Base-by-base conservation (phyloP, 495 filamentous ascomycete genomes). In the Lasiosphaeria miniovina region DNA sequence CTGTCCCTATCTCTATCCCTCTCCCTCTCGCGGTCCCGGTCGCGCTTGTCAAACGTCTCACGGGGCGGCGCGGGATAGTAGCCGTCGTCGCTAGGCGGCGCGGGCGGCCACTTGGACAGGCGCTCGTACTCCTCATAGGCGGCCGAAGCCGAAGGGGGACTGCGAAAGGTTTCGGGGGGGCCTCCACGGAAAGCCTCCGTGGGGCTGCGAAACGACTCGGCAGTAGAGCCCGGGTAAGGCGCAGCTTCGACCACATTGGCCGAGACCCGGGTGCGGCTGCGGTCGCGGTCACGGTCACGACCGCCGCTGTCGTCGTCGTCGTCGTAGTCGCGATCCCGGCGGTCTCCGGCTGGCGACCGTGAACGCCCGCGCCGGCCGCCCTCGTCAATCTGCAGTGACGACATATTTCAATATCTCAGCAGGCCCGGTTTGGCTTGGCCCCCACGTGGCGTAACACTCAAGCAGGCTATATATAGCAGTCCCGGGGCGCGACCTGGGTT, bases 331-430 rank as follows among this genome's bases (percentile, higher is more conserved):
- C 58, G 58, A 32, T 66, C 68, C 15, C 54, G 62, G 49, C 72
- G 71, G 57, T 76, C 76, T 57, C 77, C 73, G 54, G 72, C 72
- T 38, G 84, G 82, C 11, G 86, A 88, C 52, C 80, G 85, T 65
- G 83, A 85, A 57, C 85, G 82, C 54, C 75, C 82, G 60, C 83
- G 82, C 61, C 82, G 84, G 65, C 81, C 80, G 72, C 78, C 72
- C 65, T 86, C 79, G 63, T 81, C 75, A 58, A 85, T 82, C 56
- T 82, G 76, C 46, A 88, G 78, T 53, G 83, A 75, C 75, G 24
- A 24, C 24, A 24, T 24, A 79, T 67, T 50, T 50, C 46, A 14
- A 35, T 51, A 10, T 41, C 54, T 24, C 24, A 24, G 24, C 24
- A 24, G 14, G 58, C 31, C 32, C 14, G 17, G 15, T 17, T 52